A percentile compares a stretch with the other conserved stretches of the same genome.
Evolutionary conservation across 1,284 basidiomycete species (phyloP).

Genomic region (Ceratobasidium sp.): DNA sequence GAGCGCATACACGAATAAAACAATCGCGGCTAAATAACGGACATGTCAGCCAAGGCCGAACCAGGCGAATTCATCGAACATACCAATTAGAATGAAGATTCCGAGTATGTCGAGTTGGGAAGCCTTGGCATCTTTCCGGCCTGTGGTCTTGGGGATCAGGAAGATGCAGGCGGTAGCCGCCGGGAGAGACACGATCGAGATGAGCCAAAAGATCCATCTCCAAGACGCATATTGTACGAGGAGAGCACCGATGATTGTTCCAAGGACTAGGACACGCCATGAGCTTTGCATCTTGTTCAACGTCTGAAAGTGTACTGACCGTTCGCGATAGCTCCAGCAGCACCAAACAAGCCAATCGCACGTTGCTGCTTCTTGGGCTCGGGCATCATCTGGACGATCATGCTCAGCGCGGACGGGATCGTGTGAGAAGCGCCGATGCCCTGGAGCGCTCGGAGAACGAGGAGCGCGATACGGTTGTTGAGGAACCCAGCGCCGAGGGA

Average conservation of each 20-base stretch:
- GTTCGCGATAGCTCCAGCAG: slow-evolving; percentile 63
- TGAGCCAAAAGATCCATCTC: slow-evolving; percentile 65
- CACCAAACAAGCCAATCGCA: slow-evolving; percentile 64
- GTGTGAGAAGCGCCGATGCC: slow-evolving; percentile 51
- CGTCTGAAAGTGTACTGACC: slow-evolving; percentile 55
- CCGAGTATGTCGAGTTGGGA: slow-evolving; percentile 56
- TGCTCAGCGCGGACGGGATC: slow-evolving; percentile 64
- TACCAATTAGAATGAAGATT: slow-evolving; percentile 56
- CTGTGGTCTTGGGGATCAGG: slow-evolving; percentile 55
- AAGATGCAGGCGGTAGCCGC: slow-evolving; percentile 58
- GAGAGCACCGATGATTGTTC: slow-evolving; percentile 57
- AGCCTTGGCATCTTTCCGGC: slow-evolving; percentile 50
- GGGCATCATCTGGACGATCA: slow-evolving; percentile 64
- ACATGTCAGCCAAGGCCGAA: neutral
- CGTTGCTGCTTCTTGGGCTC: slow-evolving; percentile 62
- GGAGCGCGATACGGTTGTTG: slow-evolving; percentile 40
- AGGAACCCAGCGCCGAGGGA: slow-evolving; percentile 47
- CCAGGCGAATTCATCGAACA: neutral
- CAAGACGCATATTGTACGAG: slow-evolving; percentile 61
- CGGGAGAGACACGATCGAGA: slow-evolving; percentile 59
- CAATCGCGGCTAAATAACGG: slow-evolving; percentile 54
- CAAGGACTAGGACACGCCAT: slow-evolving; percentile 54
- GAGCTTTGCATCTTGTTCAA: neutral
- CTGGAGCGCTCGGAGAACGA: slow-evolving; percentile 45
- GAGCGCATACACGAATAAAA: slow-evolving; percentile 65